A percentile compares a stretch with the other conserved stretches of the same genome.
These are phyloP conservation scores for Hypoxylon sp. DNA, from an alignment of 2,329 filamentous ascomycete species.

Conservation along the genomic window DNA sequence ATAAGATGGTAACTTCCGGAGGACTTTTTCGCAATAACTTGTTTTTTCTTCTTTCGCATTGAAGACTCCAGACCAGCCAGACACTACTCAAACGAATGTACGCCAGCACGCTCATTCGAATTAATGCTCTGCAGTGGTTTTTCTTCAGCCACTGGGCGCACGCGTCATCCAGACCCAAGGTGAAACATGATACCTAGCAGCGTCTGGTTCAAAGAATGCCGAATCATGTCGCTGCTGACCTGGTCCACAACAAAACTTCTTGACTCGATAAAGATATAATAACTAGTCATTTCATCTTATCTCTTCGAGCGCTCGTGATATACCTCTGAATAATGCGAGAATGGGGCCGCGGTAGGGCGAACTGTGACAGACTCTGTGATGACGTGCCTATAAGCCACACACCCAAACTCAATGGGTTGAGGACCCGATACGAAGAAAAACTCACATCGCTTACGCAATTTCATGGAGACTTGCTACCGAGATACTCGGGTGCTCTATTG, in stretches of 20 bases:
- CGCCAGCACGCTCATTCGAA: slow-evolving; percentile 9
- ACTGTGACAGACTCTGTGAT: background rate
- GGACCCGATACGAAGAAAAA: slow-evolving; percentile 21
- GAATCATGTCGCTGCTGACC: slow-evolving; percentile 10
- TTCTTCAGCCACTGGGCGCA: slow-evolving; percentile 15
- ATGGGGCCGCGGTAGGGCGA: background rate
- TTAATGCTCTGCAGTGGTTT: slow-evolving; percentile 11
- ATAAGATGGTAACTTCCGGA: background rate
- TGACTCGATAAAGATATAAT: slow-evolving; percentile 11
- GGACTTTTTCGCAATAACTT: background rate
- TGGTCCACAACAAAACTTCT: slow-evolving; percentile 5
- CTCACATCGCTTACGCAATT: slow-evolving; percentile 21
- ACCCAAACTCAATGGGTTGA: slow-evolving; percentile 5
- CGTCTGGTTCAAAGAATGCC: slow-evolving; percentile 13
- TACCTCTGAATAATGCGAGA: slow-evolving; percentile 12
- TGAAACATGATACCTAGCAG: slow-evolving; percentile 33
- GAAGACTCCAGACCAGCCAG: background rate
- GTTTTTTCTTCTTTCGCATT: slow-evolving; percentile 12
- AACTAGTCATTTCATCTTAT: slow-evolving; percentile 13
- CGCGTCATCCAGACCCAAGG: slow-evolving; percentile 27
- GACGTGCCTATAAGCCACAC: slow-evolving; percentile 1
- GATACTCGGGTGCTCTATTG: background rate
- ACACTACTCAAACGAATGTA: slow-evolving; percentile 13
- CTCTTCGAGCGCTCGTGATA: slow-evolving; percentile 2
- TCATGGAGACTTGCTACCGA: background rate